Evolutionary conservation across 169 alveolate species (phyloP).

Genomic region (Cryptosporidium baileyi): DNA sequence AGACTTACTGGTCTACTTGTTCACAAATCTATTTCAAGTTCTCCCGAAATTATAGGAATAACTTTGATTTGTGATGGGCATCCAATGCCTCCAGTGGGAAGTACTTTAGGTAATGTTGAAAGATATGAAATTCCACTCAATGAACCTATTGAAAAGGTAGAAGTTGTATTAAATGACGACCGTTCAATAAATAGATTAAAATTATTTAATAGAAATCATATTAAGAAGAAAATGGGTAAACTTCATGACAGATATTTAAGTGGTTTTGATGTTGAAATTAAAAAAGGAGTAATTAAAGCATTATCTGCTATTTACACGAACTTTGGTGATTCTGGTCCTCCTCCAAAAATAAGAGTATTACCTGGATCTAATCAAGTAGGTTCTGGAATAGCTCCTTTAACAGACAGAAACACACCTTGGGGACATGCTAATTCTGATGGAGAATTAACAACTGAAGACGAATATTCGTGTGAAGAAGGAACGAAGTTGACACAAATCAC

Average conservation of each 20-base stretch:
- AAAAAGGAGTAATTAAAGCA: slow-evolving; percentile 29
- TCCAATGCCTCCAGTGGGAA: slow-evolving; percentile 55
- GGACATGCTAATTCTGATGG: slow-evolving; percentile 69
- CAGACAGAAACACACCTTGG: slow-evolving; percentile 70
- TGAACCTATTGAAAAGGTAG: slow-evolving; percentile 66
- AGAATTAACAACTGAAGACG: slow-evolving; percentile 40
- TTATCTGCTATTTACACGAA: slow-evolving; percentile 57
- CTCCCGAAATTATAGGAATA: slow-evolving; percentile 48
- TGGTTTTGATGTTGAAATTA: slow-evolving; percentile 63
- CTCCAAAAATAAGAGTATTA: slow-evolving; percentile 44
- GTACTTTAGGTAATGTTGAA: slow-evolving; percentile 59
- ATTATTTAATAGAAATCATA: slow-evolving; percentile 25
- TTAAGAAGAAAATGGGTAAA: slow-evolving; percentile 56
- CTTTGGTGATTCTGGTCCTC: slow-evolving; percentile 66
- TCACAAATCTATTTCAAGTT: slow-evolving; percentile 5
- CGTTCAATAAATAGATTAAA: slow-evolving; percentile 45
- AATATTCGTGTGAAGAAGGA: slow-evolving; percentile 65
- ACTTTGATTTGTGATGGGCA: slow-evolving; percentile 61
- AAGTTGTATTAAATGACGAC: slow-evolving; percentile 47
- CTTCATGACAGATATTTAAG: slow-evolving; percentile 36
- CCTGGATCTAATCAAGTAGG: slow-evolving; percentile 35
- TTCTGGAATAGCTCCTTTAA: slow-evolving; percentile 50
- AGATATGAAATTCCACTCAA: slow-evolving; percentile 58
- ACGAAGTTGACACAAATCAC: slow-evolving; percentile 23
- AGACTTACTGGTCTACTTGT: slow-evolving; percentile 47